Conservation (phyloP, 2,329 filamentous ascomycete genomes). For the Fusarium sambucinum region DNA sequence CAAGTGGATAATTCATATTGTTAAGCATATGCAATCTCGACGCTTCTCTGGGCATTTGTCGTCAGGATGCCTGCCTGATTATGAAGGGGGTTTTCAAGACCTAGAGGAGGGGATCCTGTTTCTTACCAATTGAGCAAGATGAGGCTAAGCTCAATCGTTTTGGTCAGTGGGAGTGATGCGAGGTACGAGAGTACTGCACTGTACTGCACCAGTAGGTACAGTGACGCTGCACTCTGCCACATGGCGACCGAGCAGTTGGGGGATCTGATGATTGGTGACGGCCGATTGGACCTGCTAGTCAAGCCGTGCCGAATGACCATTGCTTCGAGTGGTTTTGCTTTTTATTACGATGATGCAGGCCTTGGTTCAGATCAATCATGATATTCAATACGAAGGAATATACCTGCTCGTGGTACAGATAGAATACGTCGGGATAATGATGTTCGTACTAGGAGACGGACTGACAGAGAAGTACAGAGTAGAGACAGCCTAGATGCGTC, state of each 20-base stretch:
- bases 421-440: conserved; percentile 32
- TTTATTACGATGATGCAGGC: conserved; percentile 3
- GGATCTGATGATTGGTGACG: conserved; percentile 32
- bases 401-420: conserved; percentile 19
- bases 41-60: conserved; percentile 26
- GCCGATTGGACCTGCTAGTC: conserved; percentile 14
- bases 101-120: conserved; percentile 19
- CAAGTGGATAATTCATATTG: conserved; percentile 46
- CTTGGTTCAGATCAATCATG: conserved; percentile 17
- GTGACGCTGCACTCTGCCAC: conserved; percentile 44
- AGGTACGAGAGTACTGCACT: conserved; percentile 17
- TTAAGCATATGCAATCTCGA: conserved; percentile 42
- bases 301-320: conserved; percentile 17
- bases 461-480: not conserved
- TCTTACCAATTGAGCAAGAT: conserved; percentile 26
- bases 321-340: conserved; percentile 5
- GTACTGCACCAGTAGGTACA: conserved; percentile 17
- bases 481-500: conserved; percentile 4
- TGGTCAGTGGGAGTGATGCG: conserved; percentile 21
- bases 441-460: not conserved
- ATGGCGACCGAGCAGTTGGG: conserved; percentile 39
- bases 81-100: conserved; percentile 6
- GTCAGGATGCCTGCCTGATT: conserved; percentile 22
- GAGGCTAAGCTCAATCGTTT: conserved; percentile 32
- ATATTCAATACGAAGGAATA: conserved; percentile 22